Evolutionary conservation across 2,329 filamentous ascomycete genomes (phyloP).

Genomic region (Xylariaceae sp.): DNA sequence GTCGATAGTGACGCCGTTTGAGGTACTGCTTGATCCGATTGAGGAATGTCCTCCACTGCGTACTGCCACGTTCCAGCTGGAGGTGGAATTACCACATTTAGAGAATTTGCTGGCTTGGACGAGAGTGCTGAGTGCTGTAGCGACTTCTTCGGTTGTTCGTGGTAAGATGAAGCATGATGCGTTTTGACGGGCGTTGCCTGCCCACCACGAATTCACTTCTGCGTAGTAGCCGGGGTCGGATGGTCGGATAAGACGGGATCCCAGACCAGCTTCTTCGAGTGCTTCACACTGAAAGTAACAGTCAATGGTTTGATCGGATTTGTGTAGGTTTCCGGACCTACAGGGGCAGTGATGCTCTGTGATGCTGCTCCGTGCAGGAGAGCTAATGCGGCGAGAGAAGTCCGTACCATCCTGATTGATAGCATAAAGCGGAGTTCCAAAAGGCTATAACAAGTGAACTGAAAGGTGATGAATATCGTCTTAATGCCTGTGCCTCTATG

Average conservation of each 20-base stretch:
- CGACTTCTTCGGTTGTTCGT: slow-evolving; percentile 21
- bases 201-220: slow-evolving; percentile 24
- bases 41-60: slow-evolving; percentile 49
- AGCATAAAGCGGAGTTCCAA: too few relatives aligned
- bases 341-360: too few relatives aligned
- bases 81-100: slow-evolving; percentile 15
- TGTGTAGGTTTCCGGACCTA: too few relatives aligned
- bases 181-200: slow-evolving; percentile 20
- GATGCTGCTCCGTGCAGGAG: too few relatives aligned
- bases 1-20: slow-evolving; percentile 44
- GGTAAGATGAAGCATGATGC: slow-evolving; percentile 27
- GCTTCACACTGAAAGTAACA: slow-evolving; percentile 21
- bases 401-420: too few relatives aligned
- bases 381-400: too few relatives aligned
- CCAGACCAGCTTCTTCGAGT: slow-evolving; percentile 21
- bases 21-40: slow-evolving; percentile 42
- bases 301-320: background rate
- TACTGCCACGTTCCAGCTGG: slow-evolving; percentile 42
- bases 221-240: slow-evolving; percentile 21
- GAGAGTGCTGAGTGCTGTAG: slow-evolving; percentile 18
- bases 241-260: slow-evolving; percentile 21
- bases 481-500: too few relatives aligned
- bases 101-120: slow-evolving; percentile 4
- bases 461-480: too few relatives aligned
- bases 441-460: too few relatives aligned